Base-by-base conservation (phyloP, 2,329 filamentous ascomycete species). In the Mycosphaerella sp. region DNA sequence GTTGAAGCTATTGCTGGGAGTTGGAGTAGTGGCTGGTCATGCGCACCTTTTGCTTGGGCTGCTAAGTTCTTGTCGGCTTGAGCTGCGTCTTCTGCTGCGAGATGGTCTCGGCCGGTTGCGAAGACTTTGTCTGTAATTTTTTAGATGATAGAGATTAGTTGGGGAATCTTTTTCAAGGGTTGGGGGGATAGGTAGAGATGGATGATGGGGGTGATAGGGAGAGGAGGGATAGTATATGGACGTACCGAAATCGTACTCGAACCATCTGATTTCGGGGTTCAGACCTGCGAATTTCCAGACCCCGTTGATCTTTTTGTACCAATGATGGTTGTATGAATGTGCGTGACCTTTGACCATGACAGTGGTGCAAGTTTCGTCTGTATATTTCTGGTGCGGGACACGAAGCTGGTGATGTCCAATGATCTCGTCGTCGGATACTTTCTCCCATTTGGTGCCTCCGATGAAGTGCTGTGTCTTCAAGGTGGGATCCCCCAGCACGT, bases 391-490 rank as follows among this genome's bases (percentile, higher is more conserved):
- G 63, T 82, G 79, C 12, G 79, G 78, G 43, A 81, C 79, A 31
- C 79, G 78, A 59, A 82, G 72, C 70, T 82, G 79, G 64, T 82
- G 79, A 66, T 74, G 76, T 53, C 78, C 59, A 29, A 70, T 74
- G 55, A 80, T 77, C 57, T 78, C 73, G 56, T 70, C 69, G 52
- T 77, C 74, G 29, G 64, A 66, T 10, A 73, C 71, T 67, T 78
- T 76, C 65, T 75, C 74, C 77, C 77, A 80, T 59, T 72, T 71
- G 34, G 74, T 75, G 55, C 73, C 76, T 58, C 78, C 78, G 60
- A 80, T 75, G 65, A 80, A 78, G 67, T 81, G 78, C 69, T 81
- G 78, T 17, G 78, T 81, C 69, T 74, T 79, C 61, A 81, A 71
- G 17, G 73, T 69, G 17, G 73, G 72, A 69, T 80, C 74, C 60